A percentile compares a stretch with the other conserved stretches of the same genome.
Conservation (phyloP, 345 rosid species). For the Turritis glabra region DNA sequence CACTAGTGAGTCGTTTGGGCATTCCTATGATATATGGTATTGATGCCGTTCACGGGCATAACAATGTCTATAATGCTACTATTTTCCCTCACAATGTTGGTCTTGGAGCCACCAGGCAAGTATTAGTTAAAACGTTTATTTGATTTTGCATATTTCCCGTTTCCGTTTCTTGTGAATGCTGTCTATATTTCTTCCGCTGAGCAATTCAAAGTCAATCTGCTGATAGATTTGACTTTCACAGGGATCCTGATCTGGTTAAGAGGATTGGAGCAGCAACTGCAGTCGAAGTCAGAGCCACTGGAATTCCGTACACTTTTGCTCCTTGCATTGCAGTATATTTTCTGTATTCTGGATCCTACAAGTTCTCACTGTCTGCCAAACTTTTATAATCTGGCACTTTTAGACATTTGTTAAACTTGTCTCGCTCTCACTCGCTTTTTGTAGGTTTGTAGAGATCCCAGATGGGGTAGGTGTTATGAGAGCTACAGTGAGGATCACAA, state of each 20-base stretch:
- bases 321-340: conserved; percentile 90
- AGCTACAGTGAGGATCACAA: conserved; percentile 90
- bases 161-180: not conserved
- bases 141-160: not conserved
- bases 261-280: conserved; percentile 97
- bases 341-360: not conserved
- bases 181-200: not conserved
- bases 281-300: conserved; percentile 96
- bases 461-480: conserved; percentile 98
- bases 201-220: not conserved
- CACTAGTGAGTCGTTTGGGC: conserved; percentile 73
- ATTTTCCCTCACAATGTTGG: conserved; percentile 91
- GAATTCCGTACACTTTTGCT: conserved; percentile 89
- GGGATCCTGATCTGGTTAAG: conserved; percentile 86
- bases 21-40: conserved; percentile 95
- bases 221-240: conserved; percentile 32
- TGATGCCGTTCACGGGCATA: conserved; percentile 95
- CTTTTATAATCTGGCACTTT: not conserved
- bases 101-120: conserved; percentile 88
- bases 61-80: conserved; percentile 85
- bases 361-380: not conserved
- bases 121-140: not conserved
- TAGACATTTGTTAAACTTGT: conserved; percentile 1
- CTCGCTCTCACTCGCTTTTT: conserved; percentile 23
- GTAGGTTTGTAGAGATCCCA: conserved; percentile 97